A percentile compares a stretch with the other conserved stretches of the same genome.
Evolutionary conservation across 345 rosid genomes (phyloP).

Genomic region (Salix exigua): DNA sequence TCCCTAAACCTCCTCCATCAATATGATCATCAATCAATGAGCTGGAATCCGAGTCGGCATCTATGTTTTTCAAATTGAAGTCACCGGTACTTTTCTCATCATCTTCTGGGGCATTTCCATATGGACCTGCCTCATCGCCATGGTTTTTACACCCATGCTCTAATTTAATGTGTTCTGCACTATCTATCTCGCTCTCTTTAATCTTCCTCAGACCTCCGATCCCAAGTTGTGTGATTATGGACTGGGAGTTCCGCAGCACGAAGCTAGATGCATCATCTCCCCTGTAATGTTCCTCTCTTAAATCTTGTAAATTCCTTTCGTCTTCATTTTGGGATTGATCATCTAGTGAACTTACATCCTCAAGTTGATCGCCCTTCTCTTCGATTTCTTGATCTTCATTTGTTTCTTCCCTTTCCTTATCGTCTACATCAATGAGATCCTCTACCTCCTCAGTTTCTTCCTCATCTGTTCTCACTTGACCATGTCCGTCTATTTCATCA

Average conservation of each 20-base stretch:
- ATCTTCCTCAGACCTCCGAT: conserved; percentile 11
- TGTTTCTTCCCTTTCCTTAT: conserved; percentile 37
- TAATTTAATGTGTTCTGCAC: background rate
- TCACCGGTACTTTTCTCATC: background rate
- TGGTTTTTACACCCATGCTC: too few species aligned
- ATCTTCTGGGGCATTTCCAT: background rate
- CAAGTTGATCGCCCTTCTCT: conserved; percentile 21
- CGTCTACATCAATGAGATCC: conserved; percentile 59
- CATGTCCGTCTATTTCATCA: conserved; percentile 45
- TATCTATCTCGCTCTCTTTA: conserved; percentile 2
- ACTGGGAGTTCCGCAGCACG: conserved; percentile 5
- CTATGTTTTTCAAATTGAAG: background rate
- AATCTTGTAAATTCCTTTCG: conserved; percentile 2
- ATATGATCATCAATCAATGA: background rate
- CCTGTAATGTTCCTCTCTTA: conserved; percentile 24
- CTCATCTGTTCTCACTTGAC: conserved; percentile 42
- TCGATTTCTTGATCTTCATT: conserved; percentile 26
- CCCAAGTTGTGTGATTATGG: background rate
- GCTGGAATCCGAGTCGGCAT: background rate
- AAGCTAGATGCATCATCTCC: conserved; percentile 21
- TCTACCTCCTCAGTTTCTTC: conserved; percentile 51
- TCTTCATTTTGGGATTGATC: conserved; percentile 15
- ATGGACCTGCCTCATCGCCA: background rate
- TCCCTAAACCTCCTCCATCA: too few species aligned
- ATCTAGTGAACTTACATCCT: conserved; percentile 15